phyloP scores from a whole-genome alignment of 352 stramenopile genomes.

The Phytophthora litchii region DNA sequence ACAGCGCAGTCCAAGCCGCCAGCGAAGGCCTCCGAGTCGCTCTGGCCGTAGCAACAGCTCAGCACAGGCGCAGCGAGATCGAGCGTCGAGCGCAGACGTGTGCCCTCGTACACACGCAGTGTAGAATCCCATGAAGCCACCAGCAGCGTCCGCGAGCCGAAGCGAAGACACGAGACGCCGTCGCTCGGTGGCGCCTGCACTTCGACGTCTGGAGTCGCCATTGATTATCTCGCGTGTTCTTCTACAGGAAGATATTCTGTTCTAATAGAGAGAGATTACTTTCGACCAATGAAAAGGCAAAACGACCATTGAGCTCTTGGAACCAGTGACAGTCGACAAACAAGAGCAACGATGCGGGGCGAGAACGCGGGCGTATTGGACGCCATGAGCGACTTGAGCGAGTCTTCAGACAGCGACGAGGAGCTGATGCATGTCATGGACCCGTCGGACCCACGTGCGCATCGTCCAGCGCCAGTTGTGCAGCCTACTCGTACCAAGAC shows the following conservation, averaged over 20 bases:
- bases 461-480: constrained; percentile 39
- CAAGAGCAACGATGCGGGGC: constrained; percentile 34
- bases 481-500: constrained; percentile 38
- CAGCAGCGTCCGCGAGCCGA: constrained; percentile 64
- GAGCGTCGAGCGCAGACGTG: constrained; percentile 54
- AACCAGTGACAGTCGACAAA: constrained; percentile 23
- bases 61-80: constrained; percentile 81
- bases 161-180: constrained; percentile 84
- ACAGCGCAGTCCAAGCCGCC: constrained; percentile 76
- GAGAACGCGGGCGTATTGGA: constrained; percentile 43
- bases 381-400: constrained; percentile 41
- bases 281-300: constrained; percentile 16
- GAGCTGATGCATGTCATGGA: constrained; percentile 73
- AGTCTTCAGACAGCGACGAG: constrained; percentile 45
- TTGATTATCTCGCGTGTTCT: not conserved
- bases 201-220: constrained; percentile 42
- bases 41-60: constrained; percentile 64
- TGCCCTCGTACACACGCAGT: constrained; percentile 73
- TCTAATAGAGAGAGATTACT: not conserved
- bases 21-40: constrained; percentile 69
- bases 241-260: constrained; percentile 6
- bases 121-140: constrained; percentile 82
- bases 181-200: constrained; percentile 80
- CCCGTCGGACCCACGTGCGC: constrained; percentile 74
- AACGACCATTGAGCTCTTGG: not conserved